phyloP scores from a whole-genome alignment of 768 basidiomycete species.

The Suillus lakei region DNA sequence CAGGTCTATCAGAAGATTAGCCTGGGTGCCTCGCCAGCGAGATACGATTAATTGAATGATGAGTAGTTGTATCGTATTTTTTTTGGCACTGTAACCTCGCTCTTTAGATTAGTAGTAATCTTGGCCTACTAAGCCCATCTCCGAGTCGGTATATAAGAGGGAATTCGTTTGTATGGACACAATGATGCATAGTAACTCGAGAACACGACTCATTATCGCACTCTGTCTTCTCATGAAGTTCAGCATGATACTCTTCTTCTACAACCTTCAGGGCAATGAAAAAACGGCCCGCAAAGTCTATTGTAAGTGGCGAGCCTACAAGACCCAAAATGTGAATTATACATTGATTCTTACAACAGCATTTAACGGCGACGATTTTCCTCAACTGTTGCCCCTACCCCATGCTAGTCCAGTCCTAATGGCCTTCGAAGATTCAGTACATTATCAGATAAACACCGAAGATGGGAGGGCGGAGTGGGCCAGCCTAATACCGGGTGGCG shows the following conservation, averaged over 20 bases:
- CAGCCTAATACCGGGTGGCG: slow-evolving; percentile 27
- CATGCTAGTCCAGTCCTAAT: background rate
- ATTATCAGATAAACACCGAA: background rate
- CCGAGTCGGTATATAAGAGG: too few relatives aligned
- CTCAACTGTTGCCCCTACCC: background rate
- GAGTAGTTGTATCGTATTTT: too few relatives aligned
- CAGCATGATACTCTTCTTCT: background rate
- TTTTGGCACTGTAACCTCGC: too few relatives aligned
- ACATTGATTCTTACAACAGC: background rate
- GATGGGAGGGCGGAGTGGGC: slow-evolving; percentile 22
- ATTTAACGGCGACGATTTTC: background rate
- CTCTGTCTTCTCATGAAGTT: background rate
- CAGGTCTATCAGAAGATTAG: too few relatives aligned
- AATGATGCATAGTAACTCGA: background rate
- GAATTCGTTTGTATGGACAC: background rate
- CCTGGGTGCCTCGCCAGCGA: too few relatives aligned
- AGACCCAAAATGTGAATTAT: background rate
- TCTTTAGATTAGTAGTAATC: too few relatives aligned
- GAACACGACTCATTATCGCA: background rate
- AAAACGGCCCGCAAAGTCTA: background rate
- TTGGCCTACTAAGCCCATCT: too few relatives aligned
- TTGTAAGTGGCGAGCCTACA: background rate
- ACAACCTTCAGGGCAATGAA: background rate
- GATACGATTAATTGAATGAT: too few relatives aligned
- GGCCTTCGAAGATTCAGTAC: background rate